Conservation (phyloP, 2,329 filamentous ascomycete species). For the Geosmithia morbida region DNA sequence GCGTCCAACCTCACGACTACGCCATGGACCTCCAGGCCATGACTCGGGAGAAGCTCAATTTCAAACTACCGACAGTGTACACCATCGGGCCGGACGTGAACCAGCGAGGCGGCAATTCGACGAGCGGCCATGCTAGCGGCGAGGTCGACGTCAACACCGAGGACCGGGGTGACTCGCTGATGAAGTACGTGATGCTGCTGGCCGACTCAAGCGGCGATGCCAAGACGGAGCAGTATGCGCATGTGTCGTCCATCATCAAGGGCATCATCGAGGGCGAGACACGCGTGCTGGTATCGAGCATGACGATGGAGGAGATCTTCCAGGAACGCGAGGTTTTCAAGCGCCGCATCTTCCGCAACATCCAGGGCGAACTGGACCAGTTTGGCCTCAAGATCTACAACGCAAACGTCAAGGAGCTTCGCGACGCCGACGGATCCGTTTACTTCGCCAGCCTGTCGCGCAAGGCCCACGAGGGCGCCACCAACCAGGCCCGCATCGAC, state of each 20-base stretch:
- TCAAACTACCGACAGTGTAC: slow-evolving; percentile 70
- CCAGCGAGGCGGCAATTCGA: slow-evolving; percentile 23
- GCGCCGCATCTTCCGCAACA: slow-evolving; percentile 57
- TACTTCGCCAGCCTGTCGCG: slow-evolving; percentile 73
- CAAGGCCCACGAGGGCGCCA: slow-evolving; percentile 75
- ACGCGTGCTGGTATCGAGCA: slow-evolving; percentile 65
- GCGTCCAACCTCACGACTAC: slow-evolving; percentile 67
- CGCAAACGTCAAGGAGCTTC: slow-evolving; percentile 72
- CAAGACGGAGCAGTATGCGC: slow-evolving; percentile 26
- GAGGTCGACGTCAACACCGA: slow-evolving; percentile 19
- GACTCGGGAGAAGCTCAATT: slow-evolving; percentile 79
- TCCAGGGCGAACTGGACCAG: slow-evolving; percentile 65
- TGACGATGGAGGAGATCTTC: slow-evolving; percentile 92
- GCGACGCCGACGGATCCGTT: slow-evolving; percentile 66
- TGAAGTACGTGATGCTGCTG: slow-evolving; percentile 71
- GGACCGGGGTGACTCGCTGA: slow-evolving; percentile 45
- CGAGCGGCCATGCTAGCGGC: slow-evolving; percentile 4
- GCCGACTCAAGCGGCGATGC: slow-evolving; percentile 48
- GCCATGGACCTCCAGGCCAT: slow-evolving; percentile 73
- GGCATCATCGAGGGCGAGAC: slow-evolving; percentile 86
- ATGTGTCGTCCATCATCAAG: slow-evolving; percentile 76
- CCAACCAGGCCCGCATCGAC: slow-evolving; percentile 61
- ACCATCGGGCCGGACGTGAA: slow-evolving; percentile 72
- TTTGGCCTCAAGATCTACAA: slow-evolving; percentile 65
- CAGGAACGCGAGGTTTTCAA: slow-evolving; percentile 66